Evolutionary conservation across 345 rosid genomes (phyloP).

Genomic region (Capsella bursapastoris): DNA sequence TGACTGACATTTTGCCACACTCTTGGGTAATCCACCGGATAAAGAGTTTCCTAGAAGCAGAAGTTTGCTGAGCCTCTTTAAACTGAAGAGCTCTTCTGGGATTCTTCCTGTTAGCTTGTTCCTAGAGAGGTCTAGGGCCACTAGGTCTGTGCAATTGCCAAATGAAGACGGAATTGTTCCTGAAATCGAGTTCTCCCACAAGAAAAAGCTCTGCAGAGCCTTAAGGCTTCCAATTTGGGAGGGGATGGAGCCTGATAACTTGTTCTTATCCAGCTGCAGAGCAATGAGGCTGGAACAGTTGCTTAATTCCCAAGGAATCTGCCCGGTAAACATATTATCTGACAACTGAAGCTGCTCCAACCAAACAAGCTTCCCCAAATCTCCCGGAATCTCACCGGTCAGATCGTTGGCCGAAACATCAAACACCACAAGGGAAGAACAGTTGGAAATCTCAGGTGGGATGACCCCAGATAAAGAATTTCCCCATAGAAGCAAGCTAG

Average conservation of each 20-base stretch:
- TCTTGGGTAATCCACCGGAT: constrained; percentile 64
- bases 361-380: constrained; percentile 69
- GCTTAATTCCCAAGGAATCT: constrained; percentile 78
- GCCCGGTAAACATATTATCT: constrained; percentile 72
- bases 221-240: constrained; percentile 73
- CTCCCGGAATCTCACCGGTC: constrained; percentile 79
- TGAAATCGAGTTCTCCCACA: constrained; percentile 90
- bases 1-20: constrained; percentile 76
- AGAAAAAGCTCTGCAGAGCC: constrained; percentile 79
- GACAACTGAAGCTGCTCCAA: constrained; percentile 97
- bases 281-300: constrained; percentile 87
- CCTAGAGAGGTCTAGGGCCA: constrained; percentile 81
- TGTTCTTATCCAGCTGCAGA: constrained; percentile 93
- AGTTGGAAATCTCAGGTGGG: constrained; percentile 84
- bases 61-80: constrained; percentile 93
- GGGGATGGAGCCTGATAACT: constrained; percentile 78
- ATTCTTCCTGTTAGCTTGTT: constrained; percentile 87
- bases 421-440: constrained; percentile 87
- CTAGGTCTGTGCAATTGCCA: constrained; percentile 82
- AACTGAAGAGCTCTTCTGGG: constrained; percentile 79
- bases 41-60: constrained; percentile 90
- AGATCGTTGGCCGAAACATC: constrained; percentile 89
- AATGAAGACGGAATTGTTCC: constrained; percentile 86
- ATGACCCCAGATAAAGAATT: constrained; percentile 75
- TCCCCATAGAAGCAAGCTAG: constrained; percentile 94